Conservation (phyloP, 1,284 basidiomycete genomes). For the Kalmanozyma brasiliensis region DNA sequence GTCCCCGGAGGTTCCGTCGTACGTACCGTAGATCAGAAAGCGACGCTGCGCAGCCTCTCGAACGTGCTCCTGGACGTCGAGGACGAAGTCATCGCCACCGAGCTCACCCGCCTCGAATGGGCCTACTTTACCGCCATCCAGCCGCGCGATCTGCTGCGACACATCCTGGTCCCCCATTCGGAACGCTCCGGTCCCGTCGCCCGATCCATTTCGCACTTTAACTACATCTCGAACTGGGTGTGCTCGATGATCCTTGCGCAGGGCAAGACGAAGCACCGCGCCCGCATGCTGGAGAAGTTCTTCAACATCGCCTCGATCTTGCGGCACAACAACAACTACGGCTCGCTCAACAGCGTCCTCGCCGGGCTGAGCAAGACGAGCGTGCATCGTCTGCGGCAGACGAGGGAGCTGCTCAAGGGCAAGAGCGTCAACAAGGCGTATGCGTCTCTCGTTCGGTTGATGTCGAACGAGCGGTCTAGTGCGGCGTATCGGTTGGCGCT, state of each 20-base stretch:
- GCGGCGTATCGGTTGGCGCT: slow-evolving; percentile 60
- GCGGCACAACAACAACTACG: slow-evolving; percentile 60
- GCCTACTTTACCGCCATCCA: slow-evolving; percentile 55
- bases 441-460: slow-evolving; percentile 52
- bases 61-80: slow-evolving; percentile 55
- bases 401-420: slow-evolving; percentile 55
- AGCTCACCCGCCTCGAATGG: slow-evolving; percentile 62
- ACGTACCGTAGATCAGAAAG: slow-evolving; percentile 40
- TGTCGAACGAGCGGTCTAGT: slow-evolving; percentile 56
- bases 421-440: slow-evolving; percentile 58
- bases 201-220: slow-evolving; percentile 61
- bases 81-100: slow-evolving; percentile 54
- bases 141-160: slow-evolving; percentile 58
- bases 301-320: slow-evolving; percentile 60
- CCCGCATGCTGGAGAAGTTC: slow-evolving; percentile 61
- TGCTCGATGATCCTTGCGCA: slow-evolving; percentile 62
- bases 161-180: slow-evolving; percentile 55
- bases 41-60: slow-evolving; percentile 49
- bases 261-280: slow-evolving; percentile 56
- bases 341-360: slow-evolving; percentile 58
- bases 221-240: slow-evolving; percentile 63
- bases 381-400: slow-evolving; percentile 56
- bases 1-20: slow-evolving; percentile 8
- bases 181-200: slow-evolving; percentile 55
- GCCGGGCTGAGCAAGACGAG: slow-evolving; percentile 59